Conservation (phyloP, 345 rosid genomes). For the Mercurialis annua region DNA sequence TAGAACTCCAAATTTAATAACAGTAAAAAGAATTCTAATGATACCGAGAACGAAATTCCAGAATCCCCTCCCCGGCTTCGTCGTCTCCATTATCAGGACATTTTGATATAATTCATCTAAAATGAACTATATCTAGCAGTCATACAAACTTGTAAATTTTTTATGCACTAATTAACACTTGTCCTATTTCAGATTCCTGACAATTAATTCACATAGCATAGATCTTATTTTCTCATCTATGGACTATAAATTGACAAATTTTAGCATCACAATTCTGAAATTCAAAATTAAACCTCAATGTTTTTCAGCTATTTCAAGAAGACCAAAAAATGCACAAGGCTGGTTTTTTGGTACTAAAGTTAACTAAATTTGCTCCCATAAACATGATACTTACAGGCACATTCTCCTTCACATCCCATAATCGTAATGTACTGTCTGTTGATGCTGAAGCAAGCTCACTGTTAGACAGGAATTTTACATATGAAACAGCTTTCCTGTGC, state of each 20-base stretch:
- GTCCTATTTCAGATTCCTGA: too few relatives aligned
- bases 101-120: not conserved
- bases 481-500: constrained; percentile 89
- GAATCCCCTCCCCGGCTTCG: not conserved
- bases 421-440: constrained; percentile 86
- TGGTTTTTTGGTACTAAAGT: not conserved
- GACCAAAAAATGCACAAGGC: not conserved
- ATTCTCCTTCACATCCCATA: constrained; percentile 95
- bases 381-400: constrained; percentile 52
- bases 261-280: not conserved
- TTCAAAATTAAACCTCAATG: not conserved
- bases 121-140: not conserved
- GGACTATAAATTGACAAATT: not conserved
- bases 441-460: constrained; percentile 97
- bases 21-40: not conserved
- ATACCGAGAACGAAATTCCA: too few relatives aligned
- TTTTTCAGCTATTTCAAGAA: not conserved
- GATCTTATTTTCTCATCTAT: not conserved
- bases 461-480: constrained; percentile 89
- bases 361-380: not conserved
- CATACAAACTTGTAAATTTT: not conserved
- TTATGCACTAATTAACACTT: too few relatives aligned
- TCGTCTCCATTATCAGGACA: not conserved
- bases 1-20: not conserved
- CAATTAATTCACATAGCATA: too few relatives aligned